Evolutionary conservation across 306 rosid species (phyloP), one percentile per base, ranked within the genome.

Genomic region (Rosa multiflora): DNA sequence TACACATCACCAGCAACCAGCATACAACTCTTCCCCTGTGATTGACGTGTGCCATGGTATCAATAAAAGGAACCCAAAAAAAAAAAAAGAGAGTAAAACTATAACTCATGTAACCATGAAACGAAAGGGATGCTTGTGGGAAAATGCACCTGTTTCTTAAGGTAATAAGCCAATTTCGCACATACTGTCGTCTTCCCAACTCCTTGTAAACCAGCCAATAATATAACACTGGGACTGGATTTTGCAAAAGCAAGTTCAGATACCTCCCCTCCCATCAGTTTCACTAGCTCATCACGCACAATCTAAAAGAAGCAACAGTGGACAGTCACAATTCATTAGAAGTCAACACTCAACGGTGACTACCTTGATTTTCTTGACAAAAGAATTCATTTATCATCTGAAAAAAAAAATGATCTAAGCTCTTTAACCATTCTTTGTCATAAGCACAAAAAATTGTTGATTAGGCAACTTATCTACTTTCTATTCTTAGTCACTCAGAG

Each of bases 111-210:
- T 72, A 74, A 76, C 66, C 58, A 67, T 42, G 14, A 67, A 48
- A 76, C 39, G 52, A 29, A 82, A 15, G 80, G 55, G 48, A 82
- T 51, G 77, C 71, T 75, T 76, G 51, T 29, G 63, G 72, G 69
- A 79, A 32, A 70, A 53, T 68, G 77, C 58, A 93, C 99, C 93
- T 85, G 99, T 78, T 95, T 95, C 91, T 93, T 90, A 79, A 95
- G 94, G 82, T 95, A 95, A 84, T 79, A 83, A 47, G 99, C 93
- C 82, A 95, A 87, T 79, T 95, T 95, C 13, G 99, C 99, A 80
- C 97, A 95, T 8, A 95, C 98, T 43, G 99, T 95, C 23, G 98
- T 95, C 88, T 95, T 95, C 84, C 99, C 99, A 78, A 95, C 99
- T 83, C 99, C 99, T 81, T 95, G 99, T 46, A 95, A 91, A 83